phyloP scores from a whole-genome alignment of 1,139 yeast species.

The Magnusiomyces ingens region DNA sequence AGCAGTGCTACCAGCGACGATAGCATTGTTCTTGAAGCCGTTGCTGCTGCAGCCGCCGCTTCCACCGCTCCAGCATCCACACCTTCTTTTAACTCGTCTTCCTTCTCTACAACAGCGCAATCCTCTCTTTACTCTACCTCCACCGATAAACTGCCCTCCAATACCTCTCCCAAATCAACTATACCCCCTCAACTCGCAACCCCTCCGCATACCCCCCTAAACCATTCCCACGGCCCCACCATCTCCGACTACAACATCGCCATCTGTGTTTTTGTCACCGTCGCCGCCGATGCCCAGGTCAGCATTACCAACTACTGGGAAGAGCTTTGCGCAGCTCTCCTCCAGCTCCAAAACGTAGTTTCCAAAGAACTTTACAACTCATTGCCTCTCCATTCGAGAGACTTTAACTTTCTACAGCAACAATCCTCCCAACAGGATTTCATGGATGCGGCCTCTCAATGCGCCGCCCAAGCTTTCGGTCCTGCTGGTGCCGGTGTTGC shows the following conservation, averaged over 20 bases:
- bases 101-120: not conserved
- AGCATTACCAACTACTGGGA: conserved; percentile 26
- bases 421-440: not conserved
- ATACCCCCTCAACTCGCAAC: not conserved
- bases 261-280: conserved; percentile 22
- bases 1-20: too few relatives aligned
- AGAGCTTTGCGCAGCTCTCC: conserved; percentile 23
- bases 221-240: not conserved
- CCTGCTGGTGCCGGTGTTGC: too few relatives aligned
- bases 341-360: conserved; percentile 22
- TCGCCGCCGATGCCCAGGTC: conserved; percentile 18
- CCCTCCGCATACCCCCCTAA: not conserved
- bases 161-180: too few relatives aligned
- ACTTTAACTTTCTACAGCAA: not conserved
- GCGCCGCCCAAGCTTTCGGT: too few relatives aligned
- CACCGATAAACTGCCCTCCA: too few relatives aligned
- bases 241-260: conserved; percentile 16
- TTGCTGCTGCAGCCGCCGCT: not conserved
- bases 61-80: not conserved
- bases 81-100: not conserved
- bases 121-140: not conserved
- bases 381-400: conserved; percentile 14
- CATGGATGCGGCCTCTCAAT: too few relatives aligned
- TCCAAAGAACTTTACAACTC: conserved; percentile 14
- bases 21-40: too few relatives aligned